Conservation (phyloP, 345 rosid species). For the Hibiscus trionum region DNA sequence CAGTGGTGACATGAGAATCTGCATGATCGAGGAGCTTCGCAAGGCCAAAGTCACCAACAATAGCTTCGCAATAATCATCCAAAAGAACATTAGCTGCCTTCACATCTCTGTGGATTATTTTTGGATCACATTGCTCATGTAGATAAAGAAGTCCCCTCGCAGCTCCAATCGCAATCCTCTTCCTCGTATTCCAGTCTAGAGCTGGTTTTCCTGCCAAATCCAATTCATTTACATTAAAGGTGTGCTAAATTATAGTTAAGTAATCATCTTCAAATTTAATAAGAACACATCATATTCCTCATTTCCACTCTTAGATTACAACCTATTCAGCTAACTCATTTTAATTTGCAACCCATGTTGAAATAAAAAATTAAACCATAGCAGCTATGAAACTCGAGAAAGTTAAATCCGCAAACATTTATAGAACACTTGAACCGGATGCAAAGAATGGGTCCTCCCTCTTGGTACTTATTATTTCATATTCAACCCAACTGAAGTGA, state of each 20-base stretch:
- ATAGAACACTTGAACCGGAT: not conserved
- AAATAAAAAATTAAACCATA: not conserved
- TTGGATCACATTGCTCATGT: conserved; percentile 94
- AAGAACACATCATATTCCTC: not conserved
- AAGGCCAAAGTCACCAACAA: conserved; percentile 95
- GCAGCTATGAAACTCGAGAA: not conserved
- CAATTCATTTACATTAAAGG: not conserved
- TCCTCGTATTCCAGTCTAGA: conserved; percentile 81
- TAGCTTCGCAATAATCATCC: conserved; percentile 77
- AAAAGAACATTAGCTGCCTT: conserved; percentile 88
- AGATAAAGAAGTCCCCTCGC: conserved; percentile 85
- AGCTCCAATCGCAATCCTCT: conserved; percentile 85
- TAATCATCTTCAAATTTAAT: not conserved
- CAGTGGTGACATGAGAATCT: conserved; percentile 91
- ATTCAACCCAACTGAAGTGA: not conserved
- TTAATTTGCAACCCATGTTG: not conserved
- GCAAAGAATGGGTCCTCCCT: not conserved
- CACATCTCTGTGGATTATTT: conserved; percentile 88
- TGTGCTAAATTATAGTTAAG: not conserved
- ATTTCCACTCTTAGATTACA: not conserved
- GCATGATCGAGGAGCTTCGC: conserved; percentile 89
- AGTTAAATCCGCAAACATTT: not conserved
- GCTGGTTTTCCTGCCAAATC: conserved; percentile 56
- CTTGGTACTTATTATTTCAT: not conserved
- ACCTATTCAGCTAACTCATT: not conserved